These are phyloP conservation scores for Lactifluus subvellereus DNA, from an alignment of 768 basidiomycete genomes.

Conservation along the genomic window DNA sequence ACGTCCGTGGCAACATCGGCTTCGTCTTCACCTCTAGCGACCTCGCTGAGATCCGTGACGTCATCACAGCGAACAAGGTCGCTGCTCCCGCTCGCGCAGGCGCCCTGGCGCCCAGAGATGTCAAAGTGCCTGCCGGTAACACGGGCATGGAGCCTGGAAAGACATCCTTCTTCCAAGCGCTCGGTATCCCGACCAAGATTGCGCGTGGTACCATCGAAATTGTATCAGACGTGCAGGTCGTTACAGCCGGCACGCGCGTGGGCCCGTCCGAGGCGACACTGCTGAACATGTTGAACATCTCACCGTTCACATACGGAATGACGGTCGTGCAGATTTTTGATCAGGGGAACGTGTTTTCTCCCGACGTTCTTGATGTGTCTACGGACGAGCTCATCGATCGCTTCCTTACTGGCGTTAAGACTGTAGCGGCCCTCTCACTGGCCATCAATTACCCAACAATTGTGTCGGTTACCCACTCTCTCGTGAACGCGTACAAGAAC, in stretches of 20 bases:
- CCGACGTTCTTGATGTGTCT: constrained; percentile 86
- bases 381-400: constrained; percentile 87
- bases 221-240: constrained; percentile 93
- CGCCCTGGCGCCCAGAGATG: constrained; percentile 90
- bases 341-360: constrained; percentile 86
- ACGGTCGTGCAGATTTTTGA: constrained; percentile 95
- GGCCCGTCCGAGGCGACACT: constrained; percentile 96
- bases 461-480: constrained; percentile 87
- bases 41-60: constrained; percentile 90
- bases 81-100: constrained; percentile 98
- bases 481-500: constrained; percentile 99
- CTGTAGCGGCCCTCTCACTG: constrained; percentile 92
- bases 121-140: constrained; percentile 90
- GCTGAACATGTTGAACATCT: constrained; percentile 99
- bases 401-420: constrained; percentile 91
- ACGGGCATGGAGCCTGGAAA: constrained; percentile 99
- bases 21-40: constrained; percentile 95
- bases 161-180: constrained; percentile 99
- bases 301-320: constrained; percentile 99
- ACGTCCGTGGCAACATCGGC: constrained; percentile 96
- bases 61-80: constrained; percentile 96
- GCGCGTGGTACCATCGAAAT: constrained; percentile 99
- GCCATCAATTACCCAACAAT: constrained; percentile 95
- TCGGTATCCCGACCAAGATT: constrained; percentile 99
- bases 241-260: constrained; percentile 86